Evolutionary conservation across 495 filamentous ascomycete genomes (phyloP).

Genomic region (Xylaria nigripes): DNA sequence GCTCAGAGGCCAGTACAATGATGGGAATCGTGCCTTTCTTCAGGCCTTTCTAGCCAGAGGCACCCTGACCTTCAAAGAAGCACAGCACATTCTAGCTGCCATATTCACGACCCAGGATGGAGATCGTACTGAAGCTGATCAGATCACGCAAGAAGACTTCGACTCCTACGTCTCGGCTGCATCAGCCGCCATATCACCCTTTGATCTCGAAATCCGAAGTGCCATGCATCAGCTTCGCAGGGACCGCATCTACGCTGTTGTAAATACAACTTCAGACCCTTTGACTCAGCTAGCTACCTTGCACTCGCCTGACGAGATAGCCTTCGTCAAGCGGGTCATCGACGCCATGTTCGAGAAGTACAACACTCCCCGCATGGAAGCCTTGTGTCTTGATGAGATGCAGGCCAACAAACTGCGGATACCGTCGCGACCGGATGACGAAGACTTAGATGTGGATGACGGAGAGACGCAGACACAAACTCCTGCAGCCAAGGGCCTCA

Average conservation of each 20-base stretch:
- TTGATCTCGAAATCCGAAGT: constrained; percentile 81
- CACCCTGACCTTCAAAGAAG: constrained; percentile 64
- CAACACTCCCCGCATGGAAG: constrained; percentile 67
- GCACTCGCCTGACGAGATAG: constrained; percentile 74
- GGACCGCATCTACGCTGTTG: constrained; percentile 59
- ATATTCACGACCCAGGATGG: constrained; percentile 52
- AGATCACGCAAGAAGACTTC: constrained; percentile 63
- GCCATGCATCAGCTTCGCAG: constrained; percentile 52
- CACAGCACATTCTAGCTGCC: constrained; percentile 62
- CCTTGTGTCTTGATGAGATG: constrained; percentile 68
- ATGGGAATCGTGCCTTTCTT: constrained; percentile 84
- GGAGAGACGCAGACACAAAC: constrained; percentile 13
- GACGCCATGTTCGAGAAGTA: constrained; percentile 87
- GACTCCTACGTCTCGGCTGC: constrained; percentile 57
- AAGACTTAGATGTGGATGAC: constrained; percentile 14
- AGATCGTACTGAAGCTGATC: constrained; percentile 36
- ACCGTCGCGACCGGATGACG: constrained; percentile 30
- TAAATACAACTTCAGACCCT: constrained; percentile 82
- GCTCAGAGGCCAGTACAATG: constrained; percentile 16
- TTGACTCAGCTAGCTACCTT: constrained; percentile 82
- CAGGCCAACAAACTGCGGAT: constrained; percentile 59
- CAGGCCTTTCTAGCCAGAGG: constrained; percentile 80
- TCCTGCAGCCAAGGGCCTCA: constrained; percentile 46
- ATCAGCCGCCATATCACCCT: constrained; percentile 61
- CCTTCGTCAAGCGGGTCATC: constrained; percentile 78